These are phyloP conservation scores for Magnusiomyces ingens DNA, from an alignment of 1,139 yeast species.

Conservation along the genomic window DNA sequence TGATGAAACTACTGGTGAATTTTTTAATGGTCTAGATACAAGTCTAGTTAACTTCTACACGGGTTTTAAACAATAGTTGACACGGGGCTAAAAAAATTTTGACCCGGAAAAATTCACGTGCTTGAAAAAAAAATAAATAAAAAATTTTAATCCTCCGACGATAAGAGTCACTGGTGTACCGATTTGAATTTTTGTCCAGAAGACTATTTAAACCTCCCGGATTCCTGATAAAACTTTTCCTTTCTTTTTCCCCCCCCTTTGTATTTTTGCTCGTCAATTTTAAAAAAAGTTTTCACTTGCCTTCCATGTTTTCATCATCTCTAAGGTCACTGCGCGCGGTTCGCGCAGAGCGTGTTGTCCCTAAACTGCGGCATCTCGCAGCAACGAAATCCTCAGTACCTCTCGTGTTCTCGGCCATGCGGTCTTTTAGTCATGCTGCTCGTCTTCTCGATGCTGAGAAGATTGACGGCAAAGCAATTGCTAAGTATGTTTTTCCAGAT, in stretches of 20 bases:
- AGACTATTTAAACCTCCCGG: not conserved
- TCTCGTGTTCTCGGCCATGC: conserved; percentile 5
- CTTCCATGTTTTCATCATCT: not conserved
- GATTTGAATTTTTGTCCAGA: not conserved
- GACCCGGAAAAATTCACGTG: no score
- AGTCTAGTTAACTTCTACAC: no score
- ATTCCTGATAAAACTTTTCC: not conserved
- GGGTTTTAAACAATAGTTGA: no score
- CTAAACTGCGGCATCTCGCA: not conserved
- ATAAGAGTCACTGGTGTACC: no score
- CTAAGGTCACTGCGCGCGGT: not conserved
- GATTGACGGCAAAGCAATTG: conserved; percentile 70
- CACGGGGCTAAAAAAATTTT: no score
- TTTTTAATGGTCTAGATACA: no score
- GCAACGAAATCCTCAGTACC: not conserved
- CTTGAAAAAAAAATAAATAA: no score
- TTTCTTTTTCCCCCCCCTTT: not conserved
- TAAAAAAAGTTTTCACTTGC: not conserved
- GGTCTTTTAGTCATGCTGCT: conserved; percentile 13
- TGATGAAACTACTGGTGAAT: no score
- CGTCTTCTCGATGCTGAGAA: conserved; percentile 28
- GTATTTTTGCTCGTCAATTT: not conserved
- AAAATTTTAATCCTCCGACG: no score
- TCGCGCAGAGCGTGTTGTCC: conserved; percentile 3
- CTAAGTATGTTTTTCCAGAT: conserved; percentile 35